Evolutionary conservation across 495 filamentous ascomycete species (phyloP).

Genomic region (Friedmanniomyces endolithicus): DNA sequence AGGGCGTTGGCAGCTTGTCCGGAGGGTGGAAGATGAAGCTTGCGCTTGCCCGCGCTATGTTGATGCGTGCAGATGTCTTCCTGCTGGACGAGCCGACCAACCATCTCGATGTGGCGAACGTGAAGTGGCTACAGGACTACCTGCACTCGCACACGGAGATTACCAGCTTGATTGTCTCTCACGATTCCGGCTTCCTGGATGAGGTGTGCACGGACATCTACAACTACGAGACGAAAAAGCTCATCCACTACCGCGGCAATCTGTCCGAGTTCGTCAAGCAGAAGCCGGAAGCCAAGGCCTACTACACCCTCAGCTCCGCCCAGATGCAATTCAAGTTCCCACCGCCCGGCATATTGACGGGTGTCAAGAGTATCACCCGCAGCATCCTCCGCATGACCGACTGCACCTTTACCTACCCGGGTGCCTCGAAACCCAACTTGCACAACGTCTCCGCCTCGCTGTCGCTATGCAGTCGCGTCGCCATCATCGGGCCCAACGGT

Average conservation of each 20-base stretch:
- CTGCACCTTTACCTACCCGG: slow-evolving; percentile 82
- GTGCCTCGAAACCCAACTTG: slow-evolving; percentile 74
- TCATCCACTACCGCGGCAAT: slow-evolving; percentile 89
- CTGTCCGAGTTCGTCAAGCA: slow-evolving; percentile 81
- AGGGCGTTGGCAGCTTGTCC: slow-evolving; percentile 87
- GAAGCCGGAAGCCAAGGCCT: slow-evolving; percentile 93
- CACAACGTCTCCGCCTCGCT: slow-evolving; percentile 73
- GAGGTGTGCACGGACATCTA: slow-evolving; percentile 98
- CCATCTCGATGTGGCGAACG: slow-evolving; percentile 92
- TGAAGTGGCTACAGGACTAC: slow-evolving; percentile 91
- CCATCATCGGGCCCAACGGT: slow-evolving; percentile 94
- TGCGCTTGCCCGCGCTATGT: slow-evolving; percentile 89
- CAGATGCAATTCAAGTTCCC: slow-evolving; percentile 96
- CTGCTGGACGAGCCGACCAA: slow-evolving; percentile 98
- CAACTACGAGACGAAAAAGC: slow-evolving; percentile 97
- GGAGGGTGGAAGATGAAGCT: slow-evolving; percentile 99
- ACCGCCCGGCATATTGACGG: slow-evolving; percentile 80
- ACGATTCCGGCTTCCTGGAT: slow-evolving; percentile 96
- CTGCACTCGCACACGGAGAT: slow-evolving; percentile 92
- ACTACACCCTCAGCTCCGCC: slow-evolving; percentile 89
- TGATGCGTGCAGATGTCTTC: slow-evolving; percentile 88
- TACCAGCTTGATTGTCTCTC: slow-evolving; percentile 91
- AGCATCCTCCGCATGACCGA: slow-evolving; percentile 92
- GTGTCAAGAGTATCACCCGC: slow-evolving; percentile 87
- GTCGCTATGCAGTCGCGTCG: slow-evolving; percentile 79